Percentiles rank a stretch among this genome's conserved stretches.
Conservation (phyloP, 345 rosid species). For the Rhodomyrtus tomentosa region DNA sequence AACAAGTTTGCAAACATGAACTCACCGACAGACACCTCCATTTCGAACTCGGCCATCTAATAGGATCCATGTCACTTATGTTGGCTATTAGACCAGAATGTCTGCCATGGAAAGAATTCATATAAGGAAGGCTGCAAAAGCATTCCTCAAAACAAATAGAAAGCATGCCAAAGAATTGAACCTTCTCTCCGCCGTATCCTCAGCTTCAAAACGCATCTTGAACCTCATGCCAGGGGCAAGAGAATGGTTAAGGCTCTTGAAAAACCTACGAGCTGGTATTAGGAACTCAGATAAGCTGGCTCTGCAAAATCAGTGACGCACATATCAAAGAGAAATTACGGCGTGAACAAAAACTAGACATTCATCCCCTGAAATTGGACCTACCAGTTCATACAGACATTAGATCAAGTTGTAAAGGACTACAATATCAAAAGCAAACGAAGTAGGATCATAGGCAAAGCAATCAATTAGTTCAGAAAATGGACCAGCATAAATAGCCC, state of each 20-base stretch:
- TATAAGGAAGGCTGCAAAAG: neutral
- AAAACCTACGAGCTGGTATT: slow-evolving; percentile 51
- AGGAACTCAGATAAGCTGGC: slow-evolving; percentile 68
- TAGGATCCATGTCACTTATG: slow-evolving; percentile 75
- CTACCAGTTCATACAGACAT: neutral
- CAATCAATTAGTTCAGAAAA: neutral
- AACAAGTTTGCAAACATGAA: neutral
- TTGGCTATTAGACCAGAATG: slow-evolving; percentile 70
- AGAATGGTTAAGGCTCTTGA: slow-evolving; percentile 61
- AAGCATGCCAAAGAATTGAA: slow-evolving; percentile 6
- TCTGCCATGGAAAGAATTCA: slow-evolving; percentile 22
- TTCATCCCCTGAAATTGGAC: neutral
- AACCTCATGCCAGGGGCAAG: slow-evolving; percentile 81
- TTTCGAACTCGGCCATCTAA: slow-evolving; percentile 89
- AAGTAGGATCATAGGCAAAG: neutral
- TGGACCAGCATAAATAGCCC: neutral
- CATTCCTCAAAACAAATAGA: neutral
- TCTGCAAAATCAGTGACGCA: slow-evolving; percentile 20
- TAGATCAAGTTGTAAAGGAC: neutral
- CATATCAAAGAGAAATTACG: neutral
- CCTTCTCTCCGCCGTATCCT: slow-evolving; percentile 94
- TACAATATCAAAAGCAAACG: neutral
- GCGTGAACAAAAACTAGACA: neutral
- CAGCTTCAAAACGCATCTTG: slow-evolving; percentile 74
- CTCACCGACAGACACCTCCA: slow-evolving; percentile 89